A percentile compares a stretch with the other conserved stretches of the same genome.
Evolutionary conservation across 108 stramenopile genomes (phyloP).

Genomic region (Fistulifera pelliculosa): DNA sequence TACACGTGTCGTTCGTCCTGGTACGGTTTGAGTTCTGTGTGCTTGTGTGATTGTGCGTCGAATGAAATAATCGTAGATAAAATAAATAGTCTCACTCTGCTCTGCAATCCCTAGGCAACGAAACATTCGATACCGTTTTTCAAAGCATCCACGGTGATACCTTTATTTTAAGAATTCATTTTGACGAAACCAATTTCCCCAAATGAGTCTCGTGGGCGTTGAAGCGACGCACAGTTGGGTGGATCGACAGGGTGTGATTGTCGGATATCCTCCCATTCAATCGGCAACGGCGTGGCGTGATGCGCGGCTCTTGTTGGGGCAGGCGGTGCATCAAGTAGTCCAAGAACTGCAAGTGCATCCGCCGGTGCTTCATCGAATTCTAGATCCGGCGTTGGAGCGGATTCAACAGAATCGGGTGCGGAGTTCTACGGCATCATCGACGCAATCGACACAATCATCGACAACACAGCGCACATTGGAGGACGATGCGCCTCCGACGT

Average conservation of each 20-base stretch:
- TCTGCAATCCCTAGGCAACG: slow-evolving; percentile 48
- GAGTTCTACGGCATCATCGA: background rate
- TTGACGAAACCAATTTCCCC: slow-evolving; percentile 18
- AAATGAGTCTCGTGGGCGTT: slow-evolving; percentile 73
- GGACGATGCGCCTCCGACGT: slow-evolving; percentile 27
- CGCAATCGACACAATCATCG: slow-evolving; percentile 5
- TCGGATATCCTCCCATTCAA: slow-evolving; percentile 52
- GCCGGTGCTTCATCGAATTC: slow-evolving; percentile 55
- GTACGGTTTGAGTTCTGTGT: slow-evolving; percentile 40
- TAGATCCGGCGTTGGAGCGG: slow-evolving; percentile 32
- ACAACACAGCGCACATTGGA: background rate
- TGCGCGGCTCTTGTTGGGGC: slow-evolving; percentile 40
- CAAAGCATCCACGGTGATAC: slow-evolving; percentile 63
- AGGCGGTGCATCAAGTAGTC: slow-evolving; percentile 66
- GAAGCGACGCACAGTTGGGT: slow-evolving; percentile 60
- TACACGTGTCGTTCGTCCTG: slow-evolving; percentile 54
- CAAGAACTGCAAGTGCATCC: slow-evolving; percentile 75
- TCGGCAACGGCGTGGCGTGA: slow-evolving; percentile 45
- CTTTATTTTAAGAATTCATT: slow-evolving; percentile 43
- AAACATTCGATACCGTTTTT: slow-evolving; percentile 78
- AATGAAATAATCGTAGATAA: background rate
- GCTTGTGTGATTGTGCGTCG: no score
- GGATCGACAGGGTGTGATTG: slow-evolving; percentile 53
- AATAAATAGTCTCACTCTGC: background rate
- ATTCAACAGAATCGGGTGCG: slow-evolving; percentile 32